Evolutionary conservation across 1,284 basidiomycete genomes (phyloP), one percentile per base, ranked within the genome.

Genomic region (Sanghuangporus baumii): DNA sequence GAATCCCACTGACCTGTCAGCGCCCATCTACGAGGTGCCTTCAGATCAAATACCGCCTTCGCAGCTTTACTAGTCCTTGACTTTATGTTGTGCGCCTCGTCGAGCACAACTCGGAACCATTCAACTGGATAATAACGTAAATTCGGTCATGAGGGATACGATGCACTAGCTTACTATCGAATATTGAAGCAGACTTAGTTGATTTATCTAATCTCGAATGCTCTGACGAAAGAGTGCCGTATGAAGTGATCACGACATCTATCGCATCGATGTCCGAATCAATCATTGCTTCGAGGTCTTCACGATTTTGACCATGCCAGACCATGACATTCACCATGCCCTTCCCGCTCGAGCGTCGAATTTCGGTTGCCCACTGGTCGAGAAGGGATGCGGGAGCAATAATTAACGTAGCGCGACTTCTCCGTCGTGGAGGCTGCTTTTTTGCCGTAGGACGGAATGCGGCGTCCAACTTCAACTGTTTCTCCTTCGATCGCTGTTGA

Each of bases 11-110:
- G 66, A 82, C 88, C 91, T 4, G 94, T 97, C 12, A 98, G 84
- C 4, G 93, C 93, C 96, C 96, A 99, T 66, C 93, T 82, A 41
- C 93, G 80, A 63, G 87, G 80, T 2, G 91, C 91, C 55, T 82
- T 82, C 6, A 99, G 80, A 7, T 90, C 91, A 71, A 90, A 98
- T 55, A 91, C 92, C 1, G 96, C 94, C 69, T 92, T 93, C 0
- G 96, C 93, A 9, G 91, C 92, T 71, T 93, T 90, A 65, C 95
- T 97, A 1, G 84, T 84, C 12, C 95, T 84, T 41, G 93, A 95
- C 75, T 98, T 98, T 79, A 96, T 97, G 67, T 93, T 88, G 74
- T 99, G 96, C 2, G 96, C 96, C 74, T 98, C 94, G 70, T 97
- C 94, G 4, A 93, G 77, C 37, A 93, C 83, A 20, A 93, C 80